phyloP scores from a whole-genome alignment of 495 filamentous ascomycete species.

The Cenococcum geophilum region DNA sequence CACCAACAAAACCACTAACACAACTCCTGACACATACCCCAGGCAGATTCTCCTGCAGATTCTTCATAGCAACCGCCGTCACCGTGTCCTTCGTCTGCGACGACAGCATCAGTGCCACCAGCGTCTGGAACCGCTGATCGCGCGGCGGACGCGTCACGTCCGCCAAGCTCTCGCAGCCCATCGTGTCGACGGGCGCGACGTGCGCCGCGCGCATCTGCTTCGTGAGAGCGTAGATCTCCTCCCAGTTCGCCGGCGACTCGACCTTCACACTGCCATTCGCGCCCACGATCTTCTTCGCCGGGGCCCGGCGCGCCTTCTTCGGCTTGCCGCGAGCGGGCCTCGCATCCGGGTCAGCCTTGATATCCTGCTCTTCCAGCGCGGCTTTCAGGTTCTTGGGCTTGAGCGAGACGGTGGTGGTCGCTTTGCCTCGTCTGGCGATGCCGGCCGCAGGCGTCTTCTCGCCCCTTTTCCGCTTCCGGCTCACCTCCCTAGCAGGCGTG shows the following conservation, averaged over 20 bases:
- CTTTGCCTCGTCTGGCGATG: constrained; percentile 14
- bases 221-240: constrained; percentile 69
- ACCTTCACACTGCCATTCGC: constrained; percentile 50
- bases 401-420: neutral
- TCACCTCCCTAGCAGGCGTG: neutral
- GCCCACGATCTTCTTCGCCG: constrained; percentile 57
- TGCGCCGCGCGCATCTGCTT: constrained; percentile 69
- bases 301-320: constrained; percentile 50
- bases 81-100: constrained; percentile 95
- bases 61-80: constrained; percentile 76
- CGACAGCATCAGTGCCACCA: constrained; percentile 92
- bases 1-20: neutral
- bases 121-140: constrained; percentile 82
- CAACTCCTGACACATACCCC: constrained; percentile 33
- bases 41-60: constrained; percentile 68
- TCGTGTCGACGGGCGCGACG: constrained; percentile 90
- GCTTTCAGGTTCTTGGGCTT: constrained; percentile 13
- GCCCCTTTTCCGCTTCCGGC: constrained; percentile 23
- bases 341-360: neutral
- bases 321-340: constrained; percentile 17
- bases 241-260: constrained; percentile 75
- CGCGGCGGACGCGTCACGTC: constrained; percentile 44
- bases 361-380: neutral
- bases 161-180: constrained; percentile 87
- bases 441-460: neutral